Percentiles rank a stretch among this genome's conserved stretches.
phyloP scores from a whole-genome alignment of 257 asterid species.

The Lithospermum erythrorhizon region DNA sequence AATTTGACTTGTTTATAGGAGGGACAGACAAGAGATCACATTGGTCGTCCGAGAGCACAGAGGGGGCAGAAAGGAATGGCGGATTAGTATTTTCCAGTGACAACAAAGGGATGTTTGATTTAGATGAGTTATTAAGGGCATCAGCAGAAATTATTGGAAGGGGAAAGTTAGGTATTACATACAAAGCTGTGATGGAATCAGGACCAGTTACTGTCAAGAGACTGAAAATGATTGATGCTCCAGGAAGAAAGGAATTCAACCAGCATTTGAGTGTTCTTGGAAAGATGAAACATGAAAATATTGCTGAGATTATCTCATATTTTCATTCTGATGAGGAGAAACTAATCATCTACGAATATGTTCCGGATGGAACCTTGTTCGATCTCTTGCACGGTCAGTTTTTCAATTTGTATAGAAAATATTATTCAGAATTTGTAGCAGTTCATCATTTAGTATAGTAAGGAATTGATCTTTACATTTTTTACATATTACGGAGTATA shows the following conservation, averaged over 20 bases:
- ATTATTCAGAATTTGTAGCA: too few species aligned
- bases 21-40: constrained; percentile 16
- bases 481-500: too few species aligned
- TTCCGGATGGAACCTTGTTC: constrained; percentile 32
- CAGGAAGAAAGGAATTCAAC: constrained; percentile 40
- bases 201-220: constrained; percentile 59
- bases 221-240: constrained; percentile 25
- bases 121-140: constrained; percentile 59
- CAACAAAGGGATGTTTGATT: constrained; percentile 27
- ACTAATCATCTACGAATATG: constrained; percentile 44
- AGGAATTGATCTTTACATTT: too few species aligned
- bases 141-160: constrained; percentile 55
- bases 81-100: constrained; percentile 35
- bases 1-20: constrained; percentile 9
- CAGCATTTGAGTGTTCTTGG: constrained; percentile 56
- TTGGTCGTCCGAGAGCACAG: constrained; percentile 30
- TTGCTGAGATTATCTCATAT: constrained; percentile 43
- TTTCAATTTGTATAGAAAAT: neutral
- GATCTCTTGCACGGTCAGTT: too few species aligned
- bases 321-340: constrained; percentile 56
- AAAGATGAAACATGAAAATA: constrained; percentile 36
- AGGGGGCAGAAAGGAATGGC: constrained; percentile 30
- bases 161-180: constrained; percentile 49
- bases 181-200: constrained; percentile 54
- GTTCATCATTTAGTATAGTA: too few species aligned